Percentiles rank a stretch among this genome's conserved stretches.
Evolutionary conservation across 768 basidiomycete species (phyloP).

Genomic region (Pulveroboletus sp.): DNA sequence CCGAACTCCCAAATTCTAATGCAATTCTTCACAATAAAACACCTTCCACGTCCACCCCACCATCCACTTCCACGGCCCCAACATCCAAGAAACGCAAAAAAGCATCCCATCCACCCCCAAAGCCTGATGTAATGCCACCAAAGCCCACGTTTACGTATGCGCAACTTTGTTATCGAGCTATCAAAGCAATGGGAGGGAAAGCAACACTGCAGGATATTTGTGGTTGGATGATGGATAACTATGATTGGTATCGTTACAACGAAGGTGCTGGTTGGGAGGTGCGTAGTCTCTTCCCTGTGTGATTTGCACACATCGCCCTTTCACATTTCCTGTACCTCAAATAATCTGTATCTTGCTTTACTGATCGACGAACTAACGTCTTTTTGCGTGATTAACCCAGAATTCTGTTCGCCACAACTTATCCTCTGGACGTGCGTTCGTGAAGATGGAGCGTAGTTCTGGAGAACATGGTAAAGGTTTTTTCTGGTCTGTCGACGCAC

Average conservation of each 20-base stretch:
- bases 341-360: neutral
- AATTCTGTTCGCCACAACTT: conserved; percentile 93
- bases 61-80: conserved; percentile 13
- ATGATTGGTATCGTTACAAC: conserved; percentile 87
- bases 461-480: conserved; percentile 89
- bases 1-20: conserved; percentile 61
- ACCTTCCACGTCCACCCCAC: conserved; percentile 15
- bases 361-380: conserved; percentile 9
- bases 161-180: conserved; percentile 84
- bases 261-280: conserved; percentile 90
- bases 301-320: neutral
- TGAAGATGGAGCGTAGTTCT: conserved; percentile 80
- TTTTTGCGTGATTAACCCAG: conserved; percentile 35
- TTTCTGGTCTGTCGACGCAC: conserved; percentile 88
- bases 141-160: conserved; percentile 91
- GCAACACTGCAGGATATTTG: conserved; percentile 91
- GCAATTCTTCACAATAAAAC: conserved; percentile 45
- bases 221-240: conserved; percentile 82
- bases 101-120: conserved; percentile 38
- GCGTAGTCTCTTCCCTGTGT: conserved; percentile 23
- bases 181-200: conserved; percentile 75
- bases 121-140: conserved; percentile 74
- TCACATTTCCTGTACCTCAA: neutral
- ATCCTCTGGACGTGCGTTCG: conserved; percentile 88
- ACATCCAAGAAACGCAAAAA: conserved; percentile 72